Percentiles rank a stretch among this genome's conserved stretches.
Evolutionary conservation across 2,329 filamentous ascomycete species (phyloP).

Genomic region (Aaosphaeria pasadenensis): DNA sequence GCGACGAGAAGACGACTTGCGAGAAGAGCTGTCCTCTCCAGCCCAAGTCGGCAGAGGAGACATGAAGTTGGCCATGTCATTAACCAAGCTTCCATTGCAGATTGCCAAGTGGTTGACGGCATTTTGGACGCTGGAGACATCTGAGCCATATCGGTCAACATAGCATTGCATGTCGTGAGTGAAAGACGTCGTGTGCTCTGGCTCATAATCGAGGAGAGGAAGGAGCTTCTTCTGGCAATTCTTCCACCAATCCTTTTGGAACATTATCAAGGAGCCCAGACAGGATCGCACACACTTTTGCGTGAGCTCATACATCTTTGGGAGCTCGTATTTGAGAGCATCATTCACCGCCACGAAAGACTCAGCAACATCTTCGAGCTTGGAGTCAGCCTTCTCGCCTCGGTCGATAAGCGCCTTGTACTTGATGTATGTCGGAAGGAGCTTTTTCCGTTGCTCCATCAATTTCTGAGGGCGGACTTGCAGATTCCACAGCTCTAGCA

Average conservation of each 20-base stretch:
- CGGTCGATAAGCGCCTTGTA: conserved; percentile 73
- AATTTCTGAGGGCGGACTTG: conserved; percentile 82
- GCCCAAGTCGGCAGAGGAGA: conserved; percentile 49
- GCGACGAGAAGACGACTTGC: conserved; percentile 44
- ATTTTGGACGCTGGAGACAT: conserved; percentile 74
- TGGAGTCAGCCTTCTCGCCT: conserved; percentile 84
- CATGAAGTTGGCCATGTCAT: conserved; percentile 59
- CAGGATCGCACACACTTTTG: conserved; percentile 81
- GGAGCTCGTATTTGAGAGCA: conserved; percentile 87
- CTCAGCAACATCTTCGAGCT: conserved; percentile 78
- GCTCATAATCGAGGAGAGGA: conserved; percentile 61
- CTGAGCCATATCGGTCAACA: conserved; percentile 71
- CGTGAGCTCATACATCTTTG: conserved; percentile 76
- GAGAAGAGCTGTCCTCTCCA: conserved; percentile 38
- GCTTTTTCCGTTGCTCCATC: conserved; percentile 93
- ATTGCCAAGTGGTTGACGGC: conserved; percentile 70
- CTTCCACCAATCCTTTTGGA: conserved; percentile 79
- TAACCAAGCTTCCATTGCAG: conserved; percentile 67
- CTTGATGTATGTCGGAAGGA: conserved; percentile 83
- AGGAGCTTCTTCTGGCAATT: conserved; percentile 83
- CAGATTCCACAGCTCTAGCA: conserved; percentile 72
- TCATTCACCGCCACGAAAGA: conserved; percentile 91
- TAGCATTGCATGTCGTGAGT: conserved; percentile 71
- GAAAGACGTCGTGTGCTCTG: conserved; percentile 43
- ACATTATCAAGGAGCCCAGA: conserved; percentile 76